These are phyloP conservation scores for Leccinum ochraceum DNA, from an alignment of 768 basidiomycete species.

Conservation along the genomic window DNA sequence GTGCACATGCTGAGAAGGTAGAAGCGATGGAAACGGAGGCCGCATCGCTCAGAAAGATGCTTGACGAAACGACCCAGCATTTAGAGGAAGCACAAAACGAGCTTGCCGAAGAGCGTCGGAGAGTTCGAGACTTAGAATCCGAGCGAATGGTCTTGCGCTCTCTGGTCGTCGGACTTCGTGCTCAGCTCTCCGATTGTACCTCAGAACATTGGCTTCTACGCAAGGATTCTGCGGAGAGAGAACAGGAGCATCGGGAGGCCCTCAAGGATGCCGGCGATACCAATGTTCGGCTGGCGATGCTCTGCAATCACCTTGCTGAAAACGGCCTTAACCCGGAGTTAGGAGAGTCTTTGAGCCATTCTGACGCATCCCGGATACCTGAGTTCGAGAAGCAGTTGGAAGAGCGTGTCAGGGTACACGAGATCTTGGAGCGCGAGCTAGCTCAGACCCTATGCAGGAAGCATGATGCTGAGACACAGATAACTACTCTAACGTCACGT, in stretches of 20 bases:
- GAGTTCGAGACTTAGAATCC: constrained; percentile 60
- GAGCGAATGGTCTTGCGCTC: constrained; percentile 66
- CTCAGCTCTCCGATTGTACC: constrained; percentile 66
- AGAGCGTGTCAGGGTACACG: constrained; percentile 70
- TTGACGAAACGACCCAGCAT: constrained; percentile 74
- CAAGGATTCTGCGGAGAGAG: constrained; percentile 67
- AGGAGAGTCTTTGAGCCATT: constrained; percentile 46
- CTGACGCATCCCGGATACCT: constrained; percentile 47
- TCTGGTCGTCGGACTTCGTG: constrained; percentile 73
- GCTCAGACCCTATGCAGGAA: constrained; percentile 63
- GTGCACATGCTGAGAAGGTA: constrained; percentile 81
- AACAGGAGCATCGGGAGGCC: constrained; percentile 63
- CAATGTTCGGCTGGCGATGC: constrained; percentile 70
- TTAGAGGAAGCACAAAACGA: constrained; percentile 68
- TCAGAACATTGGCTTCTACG: constrained; percentile 70
- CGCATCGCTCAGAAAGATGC: constrained; percentile 72
- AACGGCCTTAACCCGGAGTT: constrained; percentile 82
- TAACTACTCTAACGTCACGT: constrained; percentile 53
- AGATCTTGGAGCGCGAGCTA: constrained; percentile 76
- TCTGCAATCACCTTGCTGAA: constrained; percentile 86
- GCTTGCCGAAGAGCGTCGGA: constrained; percentile 66
- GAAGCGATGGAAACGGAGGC: constrained; percentile 79
- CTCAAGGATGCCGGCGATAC: constrained; percentile 66
- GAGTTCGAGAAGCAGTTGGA: constrained; percentile 81
- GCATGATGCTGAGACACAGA: constrained; percentile 73